Evolutionary conservation across 352 stramenopile genomes (phyloP).

Genomic region (Lagenidium sp.): DNA sequence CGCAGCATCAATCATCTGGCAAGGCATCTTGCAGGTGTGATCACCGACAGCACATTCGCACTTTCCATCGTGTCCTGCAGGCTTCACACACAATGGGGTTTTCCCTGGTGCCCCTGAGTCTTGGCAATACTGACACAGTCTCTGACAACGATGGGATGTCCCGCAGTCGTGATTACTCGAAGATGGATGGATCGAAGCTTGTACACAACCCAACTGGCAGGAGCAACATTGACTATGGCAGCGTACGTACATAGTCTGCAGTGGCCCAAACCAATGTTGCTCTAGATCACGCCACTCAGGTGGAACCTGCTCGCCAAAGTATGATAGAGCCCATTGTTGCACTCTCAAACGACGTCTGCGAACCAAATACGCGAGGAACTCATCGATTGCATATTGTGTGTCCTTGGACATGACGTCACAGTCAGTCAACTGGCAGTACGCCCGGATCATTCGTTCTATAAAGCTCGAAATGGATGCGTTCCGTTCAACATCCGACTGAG

Average conservation of each 20-base stretch:
- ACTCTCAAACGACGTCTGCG: slow-evolving; percentile 45
- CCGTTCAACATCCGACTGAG: slow-evolving; percentile 6
- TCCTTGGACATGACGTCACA: slow-evolving; percentile 14
- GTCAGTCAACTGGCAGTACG: no score
- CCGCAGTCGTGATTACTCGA: slow-evolving; percentile 34
- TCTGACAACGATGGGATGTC: slow-evolving; percentile 32
- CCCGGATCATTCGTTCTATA: no score
- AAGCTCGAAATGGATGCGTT: slow-evolving; percentile 11
- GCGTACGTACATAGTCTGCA: slow-evolving; percentile 42
- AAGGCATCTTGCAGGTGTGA: slow-evolving; percentile 51
- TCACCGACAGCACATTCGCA: slow-evolving; percentile 55
- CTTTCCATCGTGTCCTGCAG: slow-evolving; percentile 48
- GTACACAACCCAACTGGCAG: slow-evolving; percentile 59
- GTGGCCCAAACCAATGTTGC: slow-evolving; percentile 27
- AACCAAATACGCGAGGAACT: slow-evolving; percentile 44
- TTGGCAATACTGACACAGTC: slow-evolving; percentile 43
- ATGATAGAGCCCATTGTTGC: slow-evolving; percentile 25
- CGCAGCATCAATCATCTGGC: slow-evolving; percentile 22
- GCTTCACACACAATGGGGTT: slow-evolving; percentile 31
- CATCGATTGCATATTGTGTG: slow-evolving; percentile 37
- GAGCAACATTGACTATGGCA: slow-evolving; percentile 43
- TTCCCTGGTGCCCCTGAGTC: slow-evolving; percentile 11
- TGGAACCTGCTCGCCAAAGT: slow-evolving; percentile 24
- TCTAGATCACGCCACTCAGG: slow-evolving; percentile 42
- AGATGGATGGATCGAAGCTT: slow-evolving; percentile 25